These are phyloP conservation scores for Alternaria sp. DNA, from an alignment of 2,329 filamentous ascomycete species.

Conservation along the genomic window DNA sequence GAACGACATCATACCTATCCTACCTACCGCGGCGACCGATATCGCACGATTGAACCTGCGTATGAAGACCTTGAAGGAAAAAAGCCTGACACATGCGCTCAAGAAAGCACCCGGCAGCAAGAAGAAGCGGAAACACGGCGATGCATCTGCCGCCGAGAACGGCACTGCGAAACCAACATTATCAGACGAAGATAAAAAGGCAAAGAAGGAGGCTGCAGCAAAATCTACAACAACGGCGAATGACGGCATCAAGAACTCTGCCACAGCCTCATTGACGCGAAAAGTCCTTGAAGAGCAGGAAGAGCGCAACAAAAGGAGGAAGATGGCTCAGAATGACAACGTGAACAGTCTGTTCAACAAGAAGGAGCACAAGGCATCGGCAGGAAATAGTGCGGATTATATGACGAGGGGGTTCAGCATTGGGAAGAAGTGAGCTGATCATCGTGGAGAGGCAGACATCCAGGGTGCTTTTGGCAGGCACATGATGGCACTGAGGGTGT, in stretches of 20 bases:
- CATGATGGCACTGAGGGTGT: background rate
- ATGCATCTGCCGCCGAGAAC: constrained; percentile 7
- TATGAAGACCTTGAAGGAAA: constrained; percentile 70
- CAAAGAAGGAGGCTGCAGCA: constrained; percentile 22
- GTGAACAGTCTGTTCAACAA: constrained; percentile 56
- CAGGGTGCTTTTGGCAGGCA: background rate
- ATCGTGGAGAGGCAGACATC: background rate
- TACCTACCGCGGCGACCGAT: constrained; percentile 75
- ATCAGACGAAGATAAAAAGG: constrained; percentile 31
- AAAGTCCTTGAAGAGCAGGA: constrained; percentile 89
- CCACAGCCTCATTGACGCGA: constrained; percentile 83
- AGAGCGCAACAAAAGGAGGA: constrained; percentile 78
- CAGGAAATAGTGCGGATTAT: constrained; percentile 55
- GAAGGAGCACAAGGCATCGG: constrained; percentile 41
- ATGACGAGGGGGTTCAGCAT: constrained; percentile 58
- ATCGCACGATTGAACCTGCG: constrained; percentile 70
- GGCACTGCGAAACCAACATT: constrained; percentile 17
- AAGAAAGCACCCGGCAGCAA: constrained; percentile 75
- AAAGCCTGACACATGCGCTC: constrained; percentile 81
- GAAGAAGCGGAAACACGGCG: constrained; percentile 75
- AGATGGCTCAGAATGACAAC: constrained; percentile 63
- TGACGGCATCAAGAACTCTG: constrained; percentile 82
- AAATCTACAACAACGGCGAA: constrained; percentile 4
- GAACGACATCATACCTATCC: constrained; percentile 81
- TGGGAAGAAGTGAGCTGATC: constrained; percentile 29